Evolutionary conservation across 2,329 filamentous ascomycete species (phyloP), one percentile per base, ranked within the genome.

Genomic region (Fusarium verticillioides): DNA sequence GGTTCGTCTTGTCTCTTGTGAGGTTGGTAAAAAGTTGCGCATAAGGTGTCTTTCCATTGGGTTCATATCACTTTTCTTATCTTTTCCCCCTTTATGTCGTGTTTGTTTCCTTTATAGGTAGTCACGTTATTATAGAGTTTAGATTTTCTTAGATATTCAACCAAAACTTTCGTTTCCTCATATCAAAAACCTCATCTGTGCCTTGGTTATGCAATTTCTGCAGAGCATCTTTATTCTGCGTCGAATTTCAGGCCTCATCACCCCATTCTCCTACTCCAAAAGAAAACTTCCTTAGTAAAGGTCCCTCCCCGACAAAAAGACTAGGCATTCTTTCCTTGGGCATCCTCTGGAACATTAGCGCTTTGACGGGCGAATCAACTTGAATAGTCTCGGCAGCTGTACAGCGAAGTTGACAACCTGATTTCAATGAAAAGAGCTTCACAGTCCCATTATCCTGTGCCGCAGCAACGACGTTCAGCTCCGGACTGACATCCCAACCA

Each of bases 391-490:
- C 79, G 23, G 85, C 39, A 3, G 63, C 79, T 0, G 75, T 66
- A 16, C 72, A 75, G 7, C 66, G 67, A 9, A 90, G 70, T 16
- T 77, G 76, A 16, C 80, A 70, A 0, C 88, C 88, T 5, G 84
- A 85, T 12, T 72, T 74, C 11, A 88, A 76, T 13, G 87, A 89
- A 72, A 88, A 89, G 18, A 90, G 72, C 3, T 75, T 82, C 1
- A 90, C 80, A 1, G 79, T 83, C 16, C 84, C 85, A 53, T 87
- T 83, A 43, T 87, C 85, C 52, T 89, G 87, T 1, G 86, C 87
- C 0, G 88, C 86, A 1, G 89, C 89, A 9, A 89, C 84, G 30
- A 88, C 72, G 18, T 87, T 87, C 12, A 84, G 78, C n/a, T 83
- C 81, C 0, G 79, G 53, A 63, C 86, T 83, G 9, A 87, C 83